Percentiles rank a stretch among this genome's conserved stretches.
These are phyloP conservation scores for Amphichorda felina DNA, from an alignment of 2,329 filamentous ascomycete genomes.

Conservation along the genomic window DNA sequence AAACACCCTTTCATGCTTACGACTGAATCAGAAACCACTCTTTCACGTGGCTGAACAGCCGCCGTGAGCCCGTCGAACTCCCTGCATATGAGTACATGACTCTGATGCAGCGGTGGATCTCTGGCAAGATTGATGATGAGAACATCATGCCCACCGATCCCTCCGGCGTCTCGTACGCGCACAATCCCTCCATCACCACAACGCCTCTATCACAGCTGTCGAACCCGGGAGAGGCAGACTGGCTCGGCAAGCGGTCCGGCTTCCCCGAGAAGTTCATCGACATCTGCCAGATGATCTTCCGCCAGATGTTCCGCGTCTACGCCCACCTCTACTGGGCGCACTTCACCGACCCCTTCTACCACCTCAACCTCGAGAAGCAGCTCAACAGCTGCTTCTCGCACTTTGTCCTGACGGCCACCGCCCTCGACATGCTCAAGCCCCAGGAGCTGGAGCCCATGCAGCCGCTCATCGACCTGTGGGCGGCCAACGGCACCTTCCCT, in stretches of 20 bases:
- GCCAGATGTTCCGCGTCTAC: slow-evolving; percentile 98
- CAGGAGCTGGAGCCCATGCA: slow-evolving; percentile 95
- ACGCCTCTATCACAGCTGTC: slow-evolving; percentile 52
- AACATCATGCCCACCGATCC: slow-evolving; percentile 84
- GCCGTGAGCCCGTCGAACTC: slow-evolving; percentile 79
- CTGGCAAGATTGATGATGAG: slow-evolving; percentile 85
- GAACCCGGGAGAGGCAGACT: slow-evolving; percentile 51
- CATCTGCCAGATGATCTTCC: slow-evolving; percentile 88
- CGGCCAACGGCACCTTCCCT: slow-evolving; percentile 78
- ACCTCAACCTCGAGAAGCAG: slow-evolving; percentile 69
- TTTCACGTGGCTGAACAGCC: slow-evolving; percentile 90
- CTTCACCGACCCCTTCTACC: slow-evolving; percentile 74
- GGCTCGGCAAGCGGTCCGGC: slow-evolving; percentile 84
- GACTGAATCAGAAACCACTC: slow-evolving; percentile 58
- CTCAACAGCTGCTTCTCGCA: slow-evolving; percentile 83
- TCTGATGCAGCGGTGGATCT: slow-evolving; percentile 94
- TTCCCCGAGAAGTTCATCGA: slow-evolving; percentile 85
- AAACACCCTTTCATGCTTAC: not conserved
- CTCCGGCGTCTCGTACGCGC: slow-evolving; percentile 53
- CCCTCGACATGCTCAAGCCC: slow-evolving; percentile 73
- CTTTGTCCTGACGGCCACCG: slow-evolving; percentile 70
- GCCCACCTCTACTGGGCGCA: slow-evolving; percentile 97
- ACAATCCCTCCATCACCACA: slow-evolving; percentile 46
- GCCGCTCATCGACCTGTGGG: slow-evolving; percentile 84
- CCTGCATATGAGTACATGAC: slow-evolving; percentile 90